Conservation (phyloP, 805 yeast species). For the Candida ovalis region DNA sequence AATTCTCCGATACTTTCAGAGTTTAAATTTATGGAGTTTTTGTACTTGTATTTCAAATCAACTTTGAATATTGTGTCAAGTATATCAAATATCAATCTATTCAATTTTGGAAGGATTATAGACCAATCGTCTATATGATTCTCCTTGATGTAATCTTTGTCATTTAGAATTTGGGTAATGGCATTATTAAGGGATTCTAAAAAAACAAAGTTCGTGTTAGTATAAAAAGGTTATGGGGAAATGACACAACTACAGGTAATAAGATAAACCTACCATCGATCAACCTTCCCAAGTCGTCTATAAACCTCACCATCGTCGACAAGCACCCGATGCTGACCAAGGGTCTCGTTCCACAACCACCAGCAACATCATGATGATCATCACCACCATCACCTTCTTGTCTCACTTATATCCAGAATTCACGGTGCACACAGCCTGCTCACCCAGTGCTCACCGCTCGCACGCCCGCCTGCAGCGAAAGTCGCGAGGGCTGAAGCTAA, state of each 20-base stretch:
- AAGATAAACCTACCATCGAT: conserved; percentile 9
- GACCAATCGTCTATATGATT: conserved; percentile 17
- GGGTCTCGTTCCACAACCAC: neutral
- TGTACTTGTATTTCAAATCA: conserved; percentile 9
- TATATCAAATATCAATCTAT: conserved; percentile 7
- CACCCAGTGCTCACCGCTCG: too few relatives aligned
- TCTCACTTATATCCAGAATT: too few relatives aligned
- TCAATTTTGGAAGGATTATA: conserved; percentile 8
- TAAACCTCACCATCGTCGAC: neutral
- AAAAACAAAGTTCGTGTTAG: neutral
- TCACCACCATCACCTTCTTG: too few relatives aligned
- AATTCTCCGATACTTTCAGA: conserved; percentile 15
- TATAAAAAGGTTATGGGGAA: too few relatives aligned
- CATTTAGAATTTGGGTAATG: conserved; percentile 12
- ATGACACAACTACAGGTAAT: neutral
- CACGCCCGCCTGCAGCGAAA: too few relatives aligned
- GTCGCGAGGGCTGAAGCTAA: too few relatives aligned
- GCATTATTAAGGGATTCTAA: conserved; percentile 9
- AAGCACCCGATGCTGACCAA: neutral
- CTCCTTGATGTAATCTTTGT: conserved; percentile 14
- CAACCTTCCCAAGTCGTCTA: neutral
- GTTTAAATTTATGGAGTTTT: conserved; percentile 10
- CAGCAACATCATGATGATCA: too few relatives aligned
- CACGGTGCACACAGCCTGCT: too few relatives aligned
- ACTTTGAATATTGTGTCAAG: conserved; percentile 15